Evolutionary conservation across 148 eudicot genomes (phyloP).

Genomic region (Selenicereus undatus): DNA sequence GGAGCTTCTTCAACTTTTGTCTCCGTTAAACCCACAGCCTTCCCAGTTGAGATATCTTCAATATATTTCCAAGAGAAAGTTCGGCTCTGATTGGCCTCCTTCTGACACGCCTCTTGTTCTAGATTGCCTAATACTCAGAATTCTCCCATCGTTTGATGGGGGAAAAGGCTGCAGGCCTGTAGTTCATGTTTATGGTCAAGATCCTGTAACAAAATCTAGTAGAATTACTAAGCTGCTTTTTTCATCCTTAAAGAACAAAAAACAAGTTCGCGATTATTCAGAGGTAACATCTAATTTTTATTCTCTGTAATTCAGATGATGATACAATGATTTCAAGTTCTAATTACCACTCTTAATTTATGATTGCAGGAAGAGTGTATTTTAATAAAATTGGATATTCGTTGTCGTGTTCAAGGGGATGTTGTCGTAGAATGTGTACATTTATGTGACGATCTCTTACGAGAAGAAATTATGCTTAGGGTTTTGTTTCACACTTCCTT

Average conservation of each 20-base stretch:
- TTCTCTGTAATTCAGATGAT: background rate
- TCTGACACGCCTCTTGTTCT: conserved; percentile 50
- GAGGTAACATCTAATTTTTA: conserved; percentile 43
- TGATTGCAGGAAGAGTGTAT: conserved; percentile 66
- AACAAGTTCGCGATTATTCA: conserved; percentile 39
- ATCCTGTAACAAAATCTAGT: conserved; percentile 43
- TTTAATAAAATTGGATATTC: conserved; percentile 62
- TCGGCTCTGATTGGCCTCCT: conserved; percentile 70
- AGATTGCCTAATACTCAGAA: conserved; percentile 53
- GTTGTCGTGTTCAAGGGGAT: conserved; percentile 73
- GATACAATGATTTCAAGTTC: conserved; percentile 6
- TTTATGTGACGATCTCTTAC: conserved; percentile 45
- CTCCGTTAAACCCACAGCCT: conserved; percentile 67
- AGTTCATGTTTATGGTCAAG: conserved; percentile 65
- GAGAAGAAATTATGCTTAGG: conserved; percentile 74
- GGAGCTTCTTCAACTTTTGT: conserved; percentile 61
- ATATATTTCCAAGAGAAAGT: conserved; percentile 54
- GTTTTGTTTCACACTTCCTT: conserved; percentile 80
- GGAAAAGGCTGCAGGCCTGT: conserved; percentile 63
- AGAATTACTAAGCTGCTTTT: conserved; percentile 56
- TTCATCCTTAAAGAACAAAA: conserved; percentile 54
- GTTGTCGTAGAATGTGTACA: conserved; percentile 75
- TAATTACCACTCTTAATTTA: conserved; percentile 16
- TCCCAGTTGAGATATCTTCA: conserved; percentile 76
- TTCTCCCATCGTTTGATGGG: conserved; percentile 48